Percentiles rank a stretch among this genome's conserved stretches.
These are phyloP conservation scores for Canavalia gladiata DNA, from an alignment of 306 rosid species.

Conservation along the genomic window DNA sequence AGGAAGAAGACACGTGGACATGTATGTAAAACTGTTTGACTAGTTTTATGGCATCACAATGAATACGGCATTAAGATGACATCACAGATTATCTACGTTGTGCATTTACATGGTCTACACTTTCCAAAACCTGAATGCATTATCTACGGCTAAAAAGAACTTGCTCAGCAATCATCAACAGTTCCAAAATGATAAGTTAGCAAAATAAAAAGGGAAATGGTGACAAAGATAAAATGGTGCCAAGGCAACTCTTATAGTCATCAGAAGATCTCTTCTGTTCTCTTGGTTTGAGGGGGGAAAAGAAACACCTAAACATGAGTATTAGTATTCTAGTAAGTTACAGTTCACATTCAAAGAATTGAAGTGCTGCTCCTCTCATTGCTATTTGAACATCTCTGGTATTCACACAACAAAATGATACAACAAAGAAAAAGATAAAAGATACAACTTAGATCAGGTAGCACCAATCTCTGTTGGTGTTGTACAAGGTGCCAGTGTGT, in stretches of 20 bases:
- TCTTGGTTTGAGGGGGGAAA: conserved; percentile 45
- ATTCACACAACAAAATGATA: conserved; percentile 84
- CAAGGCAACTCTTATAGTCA: conserved; percentile 60
- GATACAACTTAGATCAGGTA: conserved; percentile 61
- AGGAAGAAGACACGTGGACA: background rate
- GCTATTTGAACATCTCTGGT: conserved; percentile 71
- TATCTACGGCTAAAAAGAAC: conserved; percentile 33
- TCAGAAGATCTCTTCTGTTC: conserved; percentile 58
- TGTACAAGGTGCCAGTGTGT: conserved; percentile 77
- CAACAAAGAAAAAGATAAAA: conserved; percentile 51
- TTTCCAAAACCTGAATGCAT: conserved; percentile 2
- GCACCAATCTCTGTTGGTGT: conserved; percentile 67
- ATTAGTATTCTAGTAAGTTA: conserved; percentile 74
- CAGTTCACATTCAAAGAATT: conserved; percentile 78
- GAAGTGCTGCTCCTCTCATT: conserved; percentile 68
- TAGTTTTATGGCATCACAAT: background rate
- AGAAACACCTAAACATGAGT: conserved; percentile 68
- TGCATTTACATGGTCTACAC: conserved; percentile 1
- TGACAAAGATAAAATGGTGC: conserved; percentile 47
- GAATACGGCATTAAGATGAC: conserved; percentile 6
- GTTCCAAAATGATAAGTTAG: conserved; percentile 43
- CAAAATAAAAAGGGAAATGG: background rate
- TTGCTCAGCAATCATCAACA: background rate
- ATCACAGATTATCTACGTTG: background rate
- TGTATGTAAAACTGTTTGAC: background rate